These are phyloP conservation scores for Ophiosphaerella korrae DNA, from an alignment of 2,329 filamentous ascomycete species.

Conservation along the genomic window DNA sequence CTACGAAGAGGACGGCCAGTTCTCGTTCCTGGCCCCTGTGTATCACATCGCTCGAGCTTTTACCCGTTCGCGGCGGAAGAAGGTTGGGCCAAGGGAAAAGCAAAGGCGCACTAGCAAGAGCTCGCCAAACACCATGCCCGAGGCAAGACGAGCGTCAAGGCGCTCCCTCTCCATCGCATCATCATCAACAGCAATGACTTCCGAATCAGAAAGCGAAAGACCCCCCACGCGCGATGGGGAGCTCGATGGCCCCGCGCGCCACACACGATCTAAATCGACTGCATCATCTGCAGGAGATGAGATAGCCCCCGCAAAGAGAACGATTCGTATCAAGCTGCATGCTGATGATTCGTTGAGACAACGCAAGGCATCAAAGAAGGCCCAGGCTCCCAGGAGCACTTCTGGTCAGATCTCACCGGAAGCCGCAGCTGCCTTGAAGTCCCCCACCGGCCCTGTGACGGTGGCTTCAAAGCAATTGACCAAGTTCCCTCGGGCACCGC, in stretches of 20 bases:
- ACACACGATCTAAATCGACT: constrained; percentile 68
- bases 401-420: constrained; percentile 47
- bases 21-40: constrained; percentile 77
- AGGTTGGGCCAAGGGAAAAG: constrained; percentile 29
- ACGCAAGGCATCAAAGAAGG: constrained; percentile 72
- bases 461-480: constrained; percentile 67
- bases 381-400: constrained; percentile 45
- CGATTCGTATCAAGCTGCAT: constrained; percentile 88
- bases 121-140: constrained; percentile 24
- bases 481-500: constrained; percentile 87
- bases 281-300: constrained; percentile 62
- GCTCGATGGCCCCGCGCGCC: constrained; percentile 52
- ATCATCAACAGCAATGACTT: constrained; percentile 69
- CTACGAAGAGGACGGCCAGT: constrained; percentile 78
- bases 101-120: constrained; percentile 38
- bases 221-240: constrained; percentile 35
- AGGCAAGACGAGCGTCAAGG: constrained; percentile 36
- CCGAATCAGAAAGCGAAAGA: constrained; percentile 68
- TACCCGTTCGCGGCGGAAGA: constrained; percentile 45
- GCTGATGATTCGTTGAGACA: constrained; percentile 77
- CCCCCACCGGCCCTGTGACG: constrained; percentile 79
- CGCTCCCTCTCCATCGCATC: constrained; percentile 53
- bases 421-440: constrained; percentile 77
- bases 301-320: constrained; percentile 70
- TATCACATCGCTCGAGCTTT: constrained; percentile 64